These are phyloP conservation scores for Xylaria palmicola DNA, from an alignment of 495 filamentous ascomycete species.

Conservation along the genomic window DNA sequence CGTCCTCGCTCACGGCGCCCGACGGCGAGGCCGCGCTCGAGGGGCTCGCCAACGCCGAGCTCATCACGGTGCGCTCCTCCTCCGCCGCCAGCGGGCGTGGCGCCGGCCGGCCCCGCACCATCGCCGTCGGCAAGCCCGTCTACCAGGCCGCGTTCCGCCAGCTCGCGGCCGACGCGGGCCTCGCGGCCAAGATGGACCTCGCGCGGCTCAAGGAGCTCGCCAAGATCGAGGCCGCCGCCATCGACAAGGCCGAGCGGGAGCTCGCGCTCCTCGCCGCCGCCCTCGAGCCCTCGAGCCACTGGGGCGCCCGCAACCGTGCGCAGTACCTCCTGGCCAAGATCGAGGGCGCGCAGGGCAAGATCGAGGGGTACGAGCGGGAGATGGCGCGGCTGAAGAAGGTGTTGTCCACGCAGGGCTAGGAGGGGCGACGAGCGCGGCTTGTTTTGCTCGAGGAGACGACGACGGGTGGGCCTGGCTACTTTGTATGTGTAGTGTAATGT, in stretches of 20 bases:
- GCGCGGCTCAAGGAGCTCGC: conserved; percentile 63
- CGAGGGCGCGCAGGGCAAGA: conserved; percentile 67
- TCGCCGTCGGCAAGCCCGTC: conserved; percentile 83
- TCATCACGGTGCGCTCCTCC: conserved; percentile 77
- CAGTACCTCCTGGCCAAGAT: conserved; percentile 74
- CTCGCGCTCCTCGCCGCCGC: conserved; percentile 61
- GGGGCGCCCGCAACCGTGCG: conserved; percentile 59
- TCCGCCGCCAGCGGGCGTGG: too few relatives aligned
- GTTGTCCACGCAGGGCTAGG: conserved; percentile 26
- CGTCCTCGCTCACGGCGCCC: conserved; percentile 44
- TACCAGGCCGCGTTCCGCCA: conserved; percentile 78
- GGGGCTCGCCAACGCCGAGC: conserved; percentile 80
- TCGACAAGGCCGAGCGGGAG: conserved; percentile 80
- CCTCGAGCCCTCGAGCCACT: conserved; percentile 62
- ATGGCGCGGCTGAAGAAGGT: conserved; percentile 68
- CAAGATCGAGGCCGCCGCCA: conserved; percentile 68
- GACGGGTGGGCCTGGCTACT: neutral
- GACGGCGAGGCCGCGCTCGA: conserved; percentile 70
- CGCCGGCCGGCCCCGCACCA: conserved; percentile 71
- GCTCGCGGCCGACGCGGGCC: conserved; percentile 67
- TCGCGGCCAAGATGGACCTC: conserved; percentile 74
- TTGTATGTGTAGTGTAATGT: too few relatives aligned
- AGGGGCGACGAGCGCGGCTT: neutral
- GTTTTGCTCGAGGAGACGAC: neutral
- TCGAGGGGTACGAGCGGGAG: conserved; percentile 72